Evolutionary conservation across 202 grass and related monocot species (phyloP), one percentile per base, ranked within the genome.

Genomic region (Setaria italica): DNA sequence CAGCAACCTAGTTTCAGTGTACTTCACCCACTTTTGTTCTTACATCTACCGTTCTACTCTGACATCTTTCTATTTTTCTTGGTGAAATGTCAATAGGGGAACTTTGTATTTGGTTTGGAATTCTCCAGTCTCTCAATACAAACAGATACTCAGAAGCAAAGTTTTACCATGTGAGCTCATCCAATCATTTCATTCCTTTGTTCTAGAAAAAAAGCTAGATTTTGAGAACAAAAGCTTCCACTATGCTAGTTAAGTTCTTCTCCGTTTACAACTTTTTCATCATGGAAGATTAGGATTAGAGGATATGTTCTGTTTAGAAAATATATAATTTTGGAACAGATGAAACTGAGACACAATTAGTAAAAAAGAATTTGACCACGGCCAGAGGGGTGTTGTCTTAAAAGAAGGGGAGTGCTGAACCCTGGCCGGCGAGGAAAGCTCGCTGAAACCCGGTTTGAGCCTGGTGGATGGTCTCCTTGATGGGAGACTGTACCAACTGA

Each of bases 41-140:
- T 3, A 79, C 13, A 57, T 67, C 67, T 41, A 37, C 30, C 21
- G 21, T 74, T 88, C 29, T 54, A 77, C 59, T 88, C 70, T 92
- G 16, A 80, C 7, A 20, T 64, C n/a, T 86, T 47, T 69, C 43
- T 87, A 41, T 83, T 80, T 91, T 91, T 91, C 62, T 74, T 68
- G 48, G 49, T 87, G 48, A 85, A 88, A 58, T 85, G 35, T 84
- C 19, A 49, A 71, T 81, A 97, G 96, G 93, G 85, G 30, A 89
- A 80, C 46, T 99, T 95, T 69, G 72, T 94, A 78, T 90, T 94
- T 91, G 93, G 96, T 72, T 92, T 99, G 88, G 90, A 84, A 83
- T 90, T 95, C 79, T 92, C 84, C 57, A 99, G 90, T 80, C 88
- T 99, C 62, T 94, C 91, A 79, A 81, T 95, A 88, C 89, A 86